Evolutionary conservation across 1,284 basidiomycete species (phyloP).

Genomic region (Malassezia slooffiae): DNA sequence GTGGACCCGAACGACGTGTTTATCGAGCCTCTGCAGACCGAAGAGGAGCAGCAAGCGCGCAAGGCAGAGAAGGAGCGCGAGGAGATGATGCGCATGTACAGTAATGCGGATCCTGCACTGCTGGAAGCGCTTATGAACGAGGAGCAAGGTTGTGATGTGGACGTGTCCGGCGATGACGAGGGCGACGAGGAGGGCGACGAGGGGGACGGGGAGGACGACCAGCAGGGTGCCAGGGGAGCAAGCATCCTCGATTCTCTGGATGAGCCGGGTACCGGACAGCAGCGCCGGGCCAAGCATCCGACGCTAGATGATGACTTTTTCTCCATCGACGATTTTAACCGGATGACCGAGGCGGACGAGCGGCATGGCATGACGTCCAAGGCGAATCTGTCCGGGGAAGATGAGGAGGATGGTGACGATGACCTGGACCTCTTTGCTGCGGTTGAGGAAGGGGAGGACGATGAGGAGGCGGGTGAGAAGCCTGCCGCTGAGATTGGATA

Average conservation of each 20-base stretch:
- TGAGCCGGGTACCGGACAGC: conserved; percentile 17
- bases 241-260: conserved; percentile 36
- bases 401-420: conserved; percentile 18
- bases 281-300: conserved; percentile 48
- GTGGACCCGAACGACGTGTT: conserved; percentile 28
- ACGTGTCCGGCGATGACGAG: conserved; percentile 11
- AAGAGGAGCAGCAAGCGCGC: conserved; percentile 32
- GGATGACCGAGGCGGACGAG: conserved; percentile 70
- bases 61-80: conserved; percentile 28
- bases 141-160: conserved; percentile 13
- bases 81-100: conserved; percentile 20
- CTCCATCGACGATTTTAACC: conserved; percentile 75
- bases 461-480: conserved; percentile 13
- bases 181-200: conserved; percentile 15
- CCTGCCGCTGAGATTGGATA: conserved; percentile 47
- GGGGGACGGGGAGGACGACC: conserved; percentile 15
- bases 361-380: conserved; percentile 53
- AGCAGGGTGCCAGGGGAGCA: conserved; percentile 9
- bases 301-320: conserved; percentile 90
- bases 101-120: conserved; percentile 6
- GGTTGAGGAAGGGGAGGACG: conserved; percentile 17
- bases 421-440: conserved; percentile 10
- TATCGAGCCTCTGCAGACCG: conserved; percentile 37
- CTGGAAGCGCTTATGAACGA: conserved; percentile 10
- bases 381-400: conserved; percentile 44